Conservation (phyloP, 768 basidiomycete genomes). For the Plicaturopsis crispa region DNA sequence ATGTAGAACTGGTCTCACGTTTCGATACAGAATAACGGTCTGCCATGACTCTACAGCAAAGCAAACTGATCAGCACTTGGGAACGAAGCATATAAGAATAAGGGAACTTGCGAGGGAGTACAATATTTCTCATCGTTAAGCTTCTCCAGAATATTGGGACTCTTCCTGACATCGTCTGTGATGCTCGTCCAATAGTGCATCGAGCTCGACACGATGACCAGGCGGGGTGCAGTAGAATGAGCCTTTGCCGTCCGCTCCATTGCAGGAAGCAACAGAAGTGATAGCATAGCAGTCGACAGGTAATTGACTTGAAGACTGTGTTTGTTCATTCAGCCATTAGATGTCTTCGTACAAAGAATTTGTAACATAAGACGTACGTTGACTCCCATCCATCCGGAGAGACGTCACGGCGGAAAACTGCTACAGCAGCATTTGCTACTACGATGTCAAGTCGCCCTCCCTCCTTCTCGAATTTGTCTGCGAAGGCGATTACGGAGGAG, state of each 20-base stretch:
- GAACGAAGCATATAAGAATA: not conserved
- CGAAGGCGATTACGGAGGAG: conserved; percentile 24
- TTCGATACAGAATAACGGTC: conserved; percentile 19
- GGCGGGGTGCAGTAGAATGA: conserved; percentile 1
- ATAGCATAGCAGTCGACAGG: conserved; percentile 12
- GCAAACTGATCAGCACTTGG: no score
- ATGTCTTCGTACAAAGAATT: no score
- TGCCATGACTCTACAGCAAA: conserved; percentile 9
- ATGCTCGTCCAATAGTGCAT: conserved; percentile 7
- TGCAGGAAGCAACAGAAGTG: conserved; percentile 13
- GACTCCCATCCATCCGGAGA: conserved; percentile 41
- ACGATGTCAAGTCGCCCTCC: conserved; percentile 19
- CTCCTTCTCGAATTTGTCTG: conserved; percentile 18
- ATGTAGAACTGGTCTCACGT: conserved; percentile 11
- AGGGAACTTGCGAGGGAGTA: conserved; percentile 11
- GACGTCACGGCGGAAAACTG: no score
- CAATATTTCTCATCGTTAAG: conserved; percentile 16
- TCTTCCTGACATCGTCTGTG: conserved; percentile 12
- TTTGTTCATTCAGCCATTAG: no score
- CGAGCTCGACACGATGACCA: conserved; percentile 13
- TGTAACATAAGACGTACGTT: conserved; percentile 19
- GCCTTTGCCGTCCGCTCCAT: conserved; percentile 8
- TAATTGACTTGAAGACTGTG: conserved; percentile 13
- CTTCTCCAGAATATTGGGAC: conserved; percentile 15
- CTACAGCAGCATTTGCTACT: conserved; percentile 22